Evolutionary conservation across 2,329 filamentous ascomycete genomes (phyloP), one percentile per base, ranked within the genome.

Genomic region (Penicillium sp.): DNA sequence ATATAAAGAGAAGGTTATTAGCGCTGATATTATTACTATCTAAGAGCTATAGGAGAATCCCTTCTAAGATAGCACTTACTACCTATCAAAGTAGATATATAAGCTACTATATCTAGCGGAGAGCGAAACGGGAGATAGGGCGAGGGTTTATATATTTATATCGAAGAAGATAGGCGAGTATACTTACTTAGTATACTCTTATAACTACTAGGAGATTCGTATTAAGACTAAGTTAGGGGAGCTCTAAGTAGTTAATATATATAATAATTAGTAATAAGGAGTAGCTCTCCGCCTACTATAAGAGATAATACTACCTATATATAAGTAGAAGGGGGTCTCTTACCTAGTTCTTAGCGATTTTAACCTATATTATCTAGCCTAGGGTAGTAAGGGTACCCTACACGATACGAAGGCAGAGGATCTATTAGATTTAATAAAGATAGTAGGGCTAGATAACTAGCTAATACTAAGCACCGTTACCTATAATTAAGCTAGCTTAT

Each of bases 1-100:
- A 7, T 45, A 44, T 10, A 26, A 60, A 4, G 24, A 33, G 2
- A 19, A 13, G 19, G 53, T 60, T 19, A 9, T 60, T 3, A 8
- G 50, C 12, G 44, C 51, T 1, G 53, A 49, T 22, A 22, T 56
- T 12, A 56, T 60, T 2, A 53, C 58, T 2, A 56, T 60, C 33
- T 33, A 60, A 10, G 58, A 60, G 26, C 45, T 44, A 4, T 56
- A 35, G 58, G 44, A 42, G 1, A 60, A 56, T n/a, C 35, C 35
- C 1, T 60, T 24, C 35, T 33, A 37, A 3, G 50, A 55, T 2
- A 40, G 8, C 7, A 59, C 51, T 3, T 17, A 59, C 13, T 33
- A 59, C 22, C 51, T 42, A 1, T 33, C 30, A 1, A 54, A 59
- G 6, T 9, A 38, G 12, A 59, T 9, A 0, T 19, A 59, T 6